Conservation (phyloP, 1,139 yeast genomes). For the Candida dubliniensis region DNA sequence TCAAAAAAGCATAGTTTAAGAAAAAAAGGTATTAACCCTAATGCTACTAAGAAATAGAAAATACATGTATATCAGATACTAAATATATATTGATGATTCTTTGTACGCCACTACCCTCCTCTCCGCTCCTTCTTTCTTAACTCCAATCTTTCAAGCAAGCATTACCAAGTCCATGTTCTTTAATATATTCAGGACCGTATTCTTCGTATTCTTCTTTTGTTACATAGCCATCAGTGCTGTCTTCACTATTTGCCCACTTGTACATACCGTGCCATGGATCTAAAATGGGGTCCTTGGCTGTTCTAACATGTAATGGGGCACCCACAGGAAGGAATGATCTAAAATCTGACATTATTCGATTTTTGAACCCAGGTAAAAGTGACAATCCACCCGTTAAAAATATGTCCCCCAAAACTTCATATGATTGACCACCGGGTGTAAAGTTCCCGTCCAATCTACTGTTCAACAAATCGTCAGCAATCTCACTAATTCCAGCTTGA, state of each 20-base stretch:
- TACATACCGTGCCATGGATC: constrained; percentile 98
- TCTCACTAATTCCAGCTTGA: constrained; percentile 87
- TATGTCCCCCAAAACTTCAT: constrained; percentile 57
- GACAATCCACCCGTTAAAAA: constrained; percentile 89
- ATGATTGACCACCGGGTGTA: constrained; percentile 54
- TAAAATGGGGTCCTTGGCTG: constrained; percentile 63
- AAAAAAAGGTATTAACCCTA: constrained; percentile 82
- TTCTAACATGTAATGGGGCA: constrained; percentile 58
- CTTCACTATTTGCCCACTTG: constrained; percentile 61
- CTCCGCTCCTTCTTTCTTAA: background rate
- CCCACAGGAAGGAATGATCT: constrained; percentile 70
- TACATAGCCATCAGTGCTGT: constrained; percentile 49
- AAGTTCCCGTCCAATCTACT: constrained; percentile 58
- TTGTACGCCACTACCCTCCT: background rate
- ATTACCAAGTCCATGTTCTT: constrained; percentile 84
- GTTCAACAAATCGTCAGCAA: constrained; percentile 65
- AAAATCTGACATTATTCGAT: constrained; percentile 67
- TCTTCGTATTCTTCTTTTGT: constrained; percentile 79
- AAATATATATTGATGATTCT: background rate
- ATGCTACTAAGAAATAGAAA: constrained; percentile 17
- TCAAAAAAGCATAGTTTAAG: constrained; percentile 70
- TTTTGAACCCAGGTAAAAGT: constrained; percentile 60
- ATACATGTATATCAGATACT: background rate
- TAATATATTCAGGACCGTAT: constrained; percentile 84
- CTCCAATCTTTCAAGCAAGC: constrained; percentile 22